phyloP scores from a whole-genome alignment of 164 flowering plant genomes.

The Litsea cubeba region DNA sequence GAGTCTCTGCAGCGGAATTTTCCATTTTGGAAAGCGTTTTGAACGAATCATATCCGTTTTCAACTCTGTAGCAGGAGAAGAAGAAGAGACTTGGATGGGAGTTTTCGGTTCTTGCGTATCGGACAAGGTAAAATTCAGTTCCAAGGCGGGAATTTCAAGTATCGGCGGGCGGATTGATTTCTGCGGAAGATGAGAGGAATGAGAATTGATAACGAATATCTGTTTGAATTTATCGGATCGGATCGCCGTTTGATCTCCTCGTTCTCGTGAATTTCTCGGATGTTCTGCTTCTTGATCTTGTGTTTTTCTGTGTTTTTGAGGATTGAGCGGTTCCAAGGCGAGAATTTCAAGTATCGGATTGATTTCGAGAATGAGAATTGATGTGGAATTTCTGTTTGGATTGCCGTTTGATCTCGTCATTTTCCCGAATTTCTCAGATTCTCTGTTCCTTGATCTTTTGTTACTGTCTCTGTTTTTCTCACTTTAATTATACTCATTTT shows the following conservation, averaged over 20 bases:
- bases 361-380: no score
- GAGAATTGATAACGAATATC: not conserved
- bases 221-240: not conserved
- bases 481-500: not conserved
- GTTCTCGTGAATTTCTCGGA: not conserved
- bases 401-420: not conserved
- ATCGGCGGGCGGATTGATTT: not conserved
- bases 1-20: not conserved
- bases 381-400: no score
- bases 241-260: not conserved
- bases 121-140: not conserved
- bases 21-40: not conserved
- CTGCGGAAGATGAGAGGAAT: not conserved
- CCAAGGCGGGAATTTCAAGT: not conserved
- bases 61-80: not conserved
- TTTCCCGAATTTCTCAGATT: no score
- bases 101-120: not conserved
- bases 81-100: not conserved
- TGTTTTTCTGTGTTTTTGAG: no score
- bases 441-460: not conserved
- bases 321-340: no score
- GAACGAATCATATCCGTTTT: not conserved
- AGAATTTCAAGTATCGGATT: no score
- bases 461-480: not conserved
- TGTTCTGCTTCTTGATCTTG: not conserved